Evolutionary conservation across 352 stramenopile genomes (phyloP).

Genomic region (Pythium phragmiticola): DNA sequence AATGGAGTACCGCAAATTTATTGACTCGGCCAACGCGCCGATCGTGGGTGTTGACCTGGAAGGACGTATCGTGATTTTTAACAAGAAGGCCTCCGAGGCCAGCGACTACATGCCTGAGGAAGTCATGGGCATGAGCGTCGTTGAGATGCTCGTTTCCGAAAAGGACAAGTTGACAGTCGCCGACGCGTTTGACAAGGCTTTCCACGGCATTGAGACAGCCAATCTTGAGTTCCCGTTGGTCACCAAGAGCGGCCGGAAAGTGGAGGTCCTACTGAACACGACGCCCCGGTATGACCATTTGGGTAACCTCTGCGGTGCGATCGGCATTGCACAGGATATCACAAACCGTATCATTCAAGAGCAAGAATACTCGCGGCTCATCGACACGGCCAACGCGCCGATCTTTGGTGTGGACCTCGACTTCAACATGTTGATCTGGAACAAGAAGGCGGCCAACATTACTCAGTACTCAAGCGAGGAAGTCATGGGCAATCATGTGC

Average conservation of each 20-base stretch:
- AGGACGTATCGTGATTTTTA: slow-evolving; percentile 70
- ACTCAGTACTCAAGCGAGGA: slow-evolving; percentile 89
- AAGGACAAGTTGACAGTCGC: slow-evolving; percentile 45
- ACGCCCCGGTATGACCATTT: slow-evolving; percentile 80
- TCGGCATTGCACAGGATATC: slow-evolving; percentile 83
- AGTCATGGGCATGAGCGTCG: slow-evolving; percentile 78
- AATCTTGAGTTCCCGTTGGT: slow-evolving; percentile 89
- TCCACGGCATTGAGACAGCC: slow-evolving; percentile 57
- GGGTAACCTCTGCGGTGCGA: slow-evolving; percentile 74
- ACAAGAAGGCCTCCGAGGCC: slow-evolving; percentile 70
- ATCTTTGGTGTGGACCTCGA: slow-evolving; percentile 85
- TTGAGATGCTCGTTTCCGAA: slow-evolving; percentile 70
- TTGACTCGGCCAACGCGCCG: slow-evolving; percentile 32
- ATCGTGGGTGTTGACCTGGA: slow-evolving; percentile 47
- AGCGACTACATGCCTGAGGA: slow-evolving; percentile 82
- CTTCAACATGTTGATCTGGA: slow-evolving; percentile 86
- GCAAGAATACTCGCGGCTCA: slow-evolving; percentile 82
- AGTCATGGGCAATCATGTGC: slow-evolving; percentile 85
- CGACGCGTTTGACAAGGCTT: slow-evolving; percentile 50
- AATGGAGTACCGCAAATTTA: slow-evolving; percentile 61
- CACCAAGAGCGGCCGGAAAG: slow-evolving; percentile 63
- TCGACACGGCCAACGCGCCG: slow-evolving; percentile 88
- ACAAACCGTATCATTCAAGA: slow-evolving; percentile 83
- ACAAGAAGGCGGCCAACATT: slow-evolving; percentile 88
- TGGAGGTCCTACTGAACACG: slow-evolving; percentile 84